A percentile compares a stretch with the other conserved stretches of the same genome.
Evolutionary conservation across 805 yeast species (phyloP).

Genomic region (Metschnikowia rubicola): DNA sequence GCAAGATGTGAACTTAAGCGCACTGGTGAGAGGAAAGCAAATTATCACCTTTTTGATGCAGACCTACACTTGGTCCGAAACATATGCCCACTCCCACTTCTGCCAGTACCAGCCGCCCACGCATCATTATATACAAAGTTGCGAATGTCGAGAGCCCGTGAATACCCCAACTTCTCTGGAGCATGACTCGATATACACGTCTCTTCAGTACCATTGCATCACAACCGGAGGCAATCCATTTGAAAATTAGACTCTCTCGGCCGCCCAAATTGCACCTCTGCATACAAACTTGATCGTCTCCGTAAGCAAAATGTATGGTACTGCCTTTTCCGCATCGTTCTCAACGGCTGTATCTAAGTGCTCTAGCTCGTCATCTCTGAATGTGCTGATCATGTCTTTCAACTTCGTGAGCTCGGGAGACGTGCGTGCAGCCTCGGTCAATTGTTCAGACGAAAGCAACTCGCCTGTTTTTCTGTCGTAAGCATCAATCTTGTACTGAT

Average conservation of each 20-base stretch:
- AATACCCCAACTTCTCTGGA: no score
- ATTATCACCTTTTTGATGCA: not conserved
- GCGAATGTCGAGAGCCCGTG: not conserved
- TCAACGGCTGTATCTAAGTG: conserved; percentile 92
- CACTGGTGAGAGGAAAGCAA: no score
- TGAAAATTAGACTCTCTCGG: conserved; percentile 65
- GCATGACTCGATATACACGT: no score
- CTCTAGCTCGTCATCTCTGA: conserved; percentile 92
- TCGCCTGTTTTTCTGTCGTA: conserved; percentile 35
- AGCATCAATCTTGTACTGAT: conserved; percentile 53
- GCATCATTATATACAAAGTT: not conserved
- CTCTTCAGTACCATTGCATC: no score
- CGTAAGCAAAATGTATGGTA: conserved; percentile 85
- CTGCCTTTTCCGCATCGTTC: conserved; percentile 88
- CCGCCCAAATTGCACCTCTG: conserved; percentile 84
- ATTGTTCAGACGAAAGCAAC: conserved; percentile 19
- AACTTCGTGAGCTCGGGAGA: conserved; percentile 58
- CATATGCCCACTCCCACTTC: not conserved
- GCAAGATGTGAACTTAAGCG: no score
- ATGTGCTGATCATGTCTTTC: conserved; percentile 61
- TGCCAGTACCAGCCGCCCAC: not conserved
- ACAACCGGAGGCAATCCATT: not conserved
- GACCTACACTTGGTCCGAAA: not conserved
- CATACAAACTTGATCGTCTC: conserved; percentile 84
- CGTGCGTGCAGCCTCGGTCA: conserved; percentile 25